Conservation (phyloP, 2,329 filamentous ascomycete genomes). For the Fusarium sp. region DNA sequence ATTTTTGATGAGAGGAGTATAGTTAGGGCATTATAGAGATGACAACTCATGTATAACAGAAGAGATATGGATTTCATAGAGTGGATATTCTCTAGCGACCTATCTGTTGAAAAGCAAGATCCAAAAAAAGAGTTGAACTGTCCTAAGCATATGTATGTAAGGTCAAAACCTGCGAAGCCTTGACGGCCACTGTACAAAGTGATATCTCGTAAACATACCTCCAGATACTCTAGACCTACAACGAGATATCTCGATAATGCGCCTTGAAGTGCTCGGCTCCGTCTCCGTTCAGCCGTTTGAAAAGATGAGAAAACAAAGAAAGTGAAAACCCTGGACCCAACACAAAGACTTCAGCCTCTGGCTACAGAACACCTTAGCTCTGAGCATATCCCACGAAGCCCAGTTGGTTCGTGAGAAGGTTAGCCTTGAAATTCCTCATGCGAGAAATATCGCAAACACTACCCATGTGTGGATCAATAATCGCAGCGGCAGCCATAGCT, state of each 20-base stretch:
- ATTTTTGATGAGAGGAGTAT: constrained; percentile 82
- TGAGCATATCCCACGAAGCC: constrained; percentile 23
- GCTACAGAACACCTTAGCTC: not conserved
- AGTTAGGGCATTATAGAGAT: constrained; percentile 63
- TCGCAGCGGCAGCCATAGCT: constrained; percentile 21
- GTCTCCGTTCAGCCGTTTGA: not conserved
- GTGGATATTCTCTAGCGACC: constrained; percentile 16
- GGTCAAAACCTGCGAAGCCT: not conserved
- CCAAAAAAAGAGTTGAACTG: not conserved
- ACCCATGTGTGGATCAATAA: not conserved
- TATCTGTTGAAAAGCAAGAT: not conserved
- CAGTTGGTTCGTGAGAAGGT: not conserved
- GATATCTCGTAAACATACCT: not conserved
- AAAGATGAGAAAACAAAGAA: not conserved
- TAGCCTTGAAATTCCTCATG: not conserved
- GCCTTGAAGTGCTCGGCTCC: not conserved
- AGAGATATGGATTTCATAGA: constrained; percentile 21
- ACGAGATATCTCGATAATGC: not conserved
- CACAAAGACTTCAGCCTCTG: not conserved
- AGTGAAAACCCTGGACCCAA: not conserved
- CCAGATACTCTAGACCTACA: not conserved
- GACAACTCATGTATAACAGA: not conserved
- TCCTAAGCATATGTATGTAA: not conserved
- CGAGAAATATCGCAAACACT: constrained; percentile 9
- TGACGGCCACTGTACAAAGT: not conserved